These are phyloP conservation scores for Xylariaceae sp. DNA, from an alignment of 2,329 filamentous ascomycete genomes.

Conservation along the genomic window DNA sequence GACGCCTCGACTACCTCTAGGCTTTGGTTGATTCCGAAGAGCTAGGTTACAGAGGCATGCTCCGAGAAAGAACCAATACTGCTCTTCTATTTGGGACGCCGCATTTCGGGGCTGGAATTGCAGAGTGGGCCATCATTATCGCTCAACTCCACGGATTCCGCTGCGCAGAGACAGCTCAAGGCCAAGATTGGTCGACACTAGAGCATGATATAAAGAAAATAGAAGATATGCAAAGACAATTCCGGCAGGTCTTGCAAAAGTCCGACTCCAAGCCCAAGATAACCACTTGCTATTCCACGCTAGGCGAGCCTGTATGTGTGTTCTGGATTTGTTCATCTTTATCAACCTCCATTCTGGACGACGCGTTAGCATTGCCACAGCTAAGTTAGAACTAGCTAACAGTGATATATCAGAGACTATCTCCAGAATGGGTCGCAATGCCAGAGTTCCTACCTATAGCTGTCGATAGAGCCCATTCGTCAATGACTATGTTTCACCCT, in stretches of 20 bases:
- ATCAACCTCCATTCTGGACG: too few species aligned
- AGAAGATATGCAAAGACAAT: not conserved
- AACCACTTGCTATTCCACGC: too few species aligned
- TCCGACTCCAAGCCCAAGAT: not conserved
- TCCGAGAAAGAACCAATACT: not conserved
- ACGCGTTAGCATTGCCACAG: too few species aligned
- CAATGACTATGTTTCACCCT: not conserved
- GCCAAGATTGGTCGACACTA: not conserved
- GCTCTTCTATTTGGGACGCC: not conserved
- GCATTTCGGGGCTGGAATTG: not conserved
- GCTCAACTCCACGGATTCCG: not conserved
- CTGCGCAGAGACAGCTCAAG: not conserved
- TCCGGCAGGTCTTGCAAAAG: not conserved
- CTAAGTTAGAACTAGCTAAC: not conserved
- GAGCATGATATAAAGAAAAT: not conserved
- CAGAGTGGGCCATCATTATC: not conserved
- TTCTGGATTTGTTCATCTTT: too few species aligned
- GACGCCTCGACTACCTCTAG: too few species aligned
- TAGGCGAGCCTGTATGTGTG: too few species aligned
- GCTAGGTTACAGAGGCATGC: not conserved
- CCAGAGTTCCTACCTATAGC: not conserved
- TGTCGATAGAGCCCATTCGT: not conserved
- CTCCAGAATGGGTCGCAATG: not conserved
- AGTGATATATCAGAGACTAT: not conserved
- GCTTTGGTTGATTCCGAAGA: too few species aligned